Evolutionary conservation across 768 basidiomycete genomes (phyloP).

Genomic region (Tephrocybe rancida): DNA sequence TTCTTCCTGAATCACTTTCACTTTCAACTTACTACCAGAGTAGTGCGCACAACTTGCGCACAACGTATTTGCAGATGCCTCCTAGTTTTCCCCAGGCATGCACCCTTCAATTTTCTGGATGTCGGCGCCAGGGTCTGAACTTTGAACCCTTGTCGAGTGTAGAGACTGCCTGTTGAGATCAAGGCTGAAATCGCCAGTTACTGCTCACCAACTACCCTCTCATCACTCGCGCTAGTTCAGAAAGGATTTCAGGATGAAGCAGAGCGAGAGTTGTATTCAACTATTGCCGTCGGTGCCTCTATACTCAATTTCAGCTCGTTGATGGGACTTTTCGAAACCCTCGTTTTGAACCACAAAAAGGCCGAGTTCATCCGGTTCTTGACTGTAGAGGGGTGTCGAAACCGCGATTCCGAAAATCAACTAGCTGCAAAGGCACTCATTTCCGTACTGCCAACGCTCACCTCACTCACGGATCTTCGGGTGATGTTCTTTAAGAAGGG

Average conservation of each 20-base stretch:
- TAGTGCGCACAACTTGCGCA: too few relatives aligned
- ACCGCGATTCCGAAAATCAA: not conserved
- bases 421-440: not conserved
- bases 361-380: not conserved
- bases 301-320: not conserved
- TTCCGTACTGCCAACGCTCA: not conserved
- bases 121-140: too few relatives aligned
- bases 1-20: too few relatives aligned
- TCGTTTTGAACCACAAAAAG: not conserved
- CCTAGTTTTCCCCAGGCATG: too few relatives aligned
- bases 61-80: too few relatives aligned
- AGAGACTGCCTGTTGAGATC: not conserved
- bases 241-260: not conserved
- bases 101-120: too few relatives aligned
- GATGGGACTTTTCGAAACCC: not conserved
- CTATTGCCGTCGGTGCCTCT: not conserved
- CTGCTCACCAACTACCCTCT: not conserved
- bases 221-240: not conserved
- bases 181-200: not conserved
- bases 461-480: not conserved
- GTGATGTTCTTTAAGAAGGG: not conserved
- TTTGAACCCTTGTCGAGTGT: not conserved
- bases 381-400: not conserved
- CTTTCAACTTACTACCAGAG: too few relatives aligned
- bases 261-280: not conserved